These are phyloP conservation scores for Colletotrichum graminicola DNA, from an alignment of 2,329 filamentous ascomycete species.

Conservation along the genomic window DNA sequence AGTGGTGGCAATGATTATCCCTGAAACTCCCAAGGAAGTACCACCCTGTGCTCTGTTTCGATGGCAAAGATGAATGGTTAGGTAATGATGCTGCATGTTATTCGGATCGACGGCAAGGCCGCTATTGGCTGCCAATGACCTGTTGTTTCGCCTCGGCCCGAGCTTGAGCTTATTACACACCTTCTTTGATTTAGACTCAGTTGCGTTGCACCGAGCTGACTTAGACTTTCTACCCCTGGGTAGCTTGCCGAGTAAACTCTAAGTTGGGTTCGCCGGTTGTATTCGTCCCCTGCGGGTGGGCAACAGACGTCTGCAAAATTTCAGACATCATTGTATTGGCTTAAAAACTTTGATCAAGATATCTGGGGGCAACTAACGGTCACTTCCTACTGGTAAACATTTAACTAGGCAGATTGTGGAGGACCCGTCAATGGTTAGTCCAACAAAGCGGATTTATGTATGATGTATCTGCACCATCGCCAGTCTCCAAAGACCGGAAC, in stretches of 20 bases:
- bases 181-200: conserved; percentile 21
- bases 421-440: not conserved
- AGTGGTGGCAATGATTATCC: not conserved
- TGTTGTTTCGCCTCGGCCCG: conserved; percentile 16
- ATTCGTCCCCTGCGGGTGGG: not conserved
- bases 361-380: too few species aligned
- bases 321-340: not conserved
- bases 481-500: too few species aligned
- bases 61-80: conserved; percentile 23
- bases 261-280: conserved; percentile 8
- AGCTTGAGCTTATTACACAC: not conserved
- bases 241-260: conserved; percentile 4
- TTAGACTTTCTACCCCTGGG: conserved; percentile 19
- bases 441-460: not conserved
- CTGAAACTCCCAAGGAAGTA: not conserved
- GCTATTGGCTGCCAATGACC: not conserved
- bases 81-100: conserved; percentile 1
- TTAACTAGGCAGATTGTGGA: not conserved
- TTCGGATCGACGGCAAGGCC: conserved; percentile 1
- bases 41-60: not conserved
- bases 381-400: not conserved
- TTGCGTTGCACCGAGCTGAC: conserved; percentile 19
- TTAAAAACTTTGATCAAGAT: too few species aligned
- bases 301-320: not conserved
- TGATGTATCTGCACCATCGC: not conserved